A percentile compares a stretch with the other conserved stretches of the same genome.
phyloP scores from a whole-genome alignment of 169 alveolate species.

The Fabrea salina region DNA sequence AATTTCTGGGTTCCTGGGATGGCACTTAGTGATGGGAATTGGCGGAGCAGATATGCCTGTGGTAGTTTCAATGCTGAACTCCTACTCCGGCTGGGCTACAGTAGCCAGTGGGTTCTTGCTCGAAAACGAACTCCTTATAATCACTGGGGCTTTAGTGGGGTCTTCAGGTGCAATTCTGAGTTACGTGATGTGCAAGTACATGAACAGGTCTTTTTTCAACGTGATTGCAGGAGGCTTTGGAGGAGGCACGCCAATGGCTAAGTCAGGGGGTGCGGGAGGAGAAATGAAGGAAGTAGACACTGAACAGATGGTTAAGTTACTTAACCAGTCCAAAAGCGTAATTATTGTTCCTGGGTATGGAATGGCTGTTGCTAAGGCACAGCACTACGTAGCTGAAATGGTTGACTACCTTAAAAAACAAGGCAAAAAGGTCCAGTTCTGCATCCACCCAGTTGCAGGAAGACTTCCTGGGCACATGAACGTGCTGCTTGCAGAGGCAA shows the following conservation, averaged over 20 bases:
- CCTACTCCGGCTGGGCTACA: conserved; percentile 93
- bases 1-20: conserved; percentile 78
- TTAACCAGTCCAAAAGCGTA: conserved; percentile 75
- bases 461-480: conserved; percentile 97
- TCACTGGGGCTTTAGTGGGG: conserved; percentile 93
- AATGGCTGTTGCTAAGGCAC: conserved; percentile 90
- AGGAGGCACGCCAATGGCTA: conserved; percentile 49
- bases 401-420: conserved; percentile 65
- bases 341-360: conserved; percentile 96
- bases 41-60: conserved; percentile 97
- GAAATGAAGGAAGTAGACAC: conserved; percentile 64
- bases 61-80: conserved; percentile 90
- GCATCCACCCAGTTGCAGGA: conserved; percentile 97
- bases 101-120: conserved; percentile 92
- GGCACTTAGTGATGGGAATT: conserved; percentile 85
- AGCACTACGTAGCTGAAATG: conserved; percentile 78
- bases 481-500: conserved; percentile 94
- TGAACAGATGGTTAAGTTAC: conserved; percentile 82
- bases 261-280: conserved; percentile 48
- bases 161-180: conserved; percentile 94
- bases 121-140: conserved; percentile 85
- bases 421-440: conserved; percentile 88
- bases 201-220: conserved; percentile 88
- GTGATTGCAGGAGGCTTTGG: conserved; percentile 90
- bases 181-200: conserved; percentile 92